Conservation (phyloP, 1,284 basidiomycete genomes). For the Rhodotorula sp. region DNA sequence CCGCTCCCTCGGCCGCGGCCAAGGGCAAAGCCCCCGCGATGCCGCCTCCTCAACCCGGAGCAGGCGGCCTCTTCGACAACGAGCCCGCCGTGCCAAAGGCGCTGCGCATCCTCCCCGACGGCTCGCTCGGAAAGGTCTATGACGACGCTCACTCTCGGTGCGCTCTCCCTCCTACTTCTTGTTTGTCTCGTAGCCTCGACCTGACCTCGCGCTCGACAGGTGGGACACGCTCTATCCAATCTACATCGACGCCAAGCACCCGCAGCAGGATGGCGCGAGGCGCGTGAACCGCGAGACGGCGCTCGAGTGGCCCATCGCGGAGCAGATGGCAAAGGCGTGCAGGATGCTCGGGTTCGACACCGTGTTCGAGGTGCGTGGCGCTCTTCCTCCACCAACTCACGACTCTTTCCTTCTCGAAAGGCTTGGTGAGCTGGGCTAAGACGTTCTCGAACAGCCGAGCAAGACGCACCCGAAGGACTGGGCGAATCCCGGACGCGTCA, state of each 20-base stretch:
- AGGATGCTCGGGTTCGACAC: constrained; percentile 72
- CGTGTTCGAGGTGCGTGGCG: constrained; percentile 55
- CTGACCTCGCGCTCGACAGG: constrained; percentile 2
- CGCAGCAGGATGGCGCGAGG: constrained; percentile 77
- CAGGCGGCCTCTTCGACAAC: neutral
- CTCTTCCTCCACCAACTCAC: too few species aligned
- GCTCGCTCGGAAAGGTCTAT: constrained; percentile 4
- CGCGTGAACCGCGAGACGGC: constrained; percentile 75
- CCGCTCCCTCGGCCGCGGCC: neutral
- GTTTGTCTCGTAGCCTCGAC: too few species aligned
- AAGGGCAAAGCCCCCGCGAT: constrained; percentile 11
- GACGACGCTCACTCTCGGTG: constrained; percentile 11
- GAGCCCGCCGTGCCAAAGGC: constrained; percentile 22
- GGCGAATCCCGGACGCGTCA: constrained; percentile 82
- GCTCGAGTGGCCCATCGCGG: constrained; percentile 92
- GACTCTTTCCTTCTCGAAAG: too few species aligned
- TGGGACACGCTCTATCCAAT: constrained; percentile 73
- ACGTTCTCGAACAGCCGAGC: constrained; percentile 54
- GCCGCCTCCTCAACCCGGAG: neutral
- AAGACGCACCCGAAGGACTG: constrained; percentile 92
- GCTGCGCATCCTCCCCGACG: constrained; percentile 6
- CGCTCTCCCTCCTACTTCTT: neutral
- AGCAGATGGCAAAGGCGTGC: constrained; percentile 84
- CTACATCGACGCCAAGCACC: constrained; percentile 92
- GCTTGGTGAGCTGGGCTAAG: neutral